Evolutionary conservation across 192 early-diverging fungal species (phyloP).

Genomic region (Umbelopsis vinacea): DNA sequence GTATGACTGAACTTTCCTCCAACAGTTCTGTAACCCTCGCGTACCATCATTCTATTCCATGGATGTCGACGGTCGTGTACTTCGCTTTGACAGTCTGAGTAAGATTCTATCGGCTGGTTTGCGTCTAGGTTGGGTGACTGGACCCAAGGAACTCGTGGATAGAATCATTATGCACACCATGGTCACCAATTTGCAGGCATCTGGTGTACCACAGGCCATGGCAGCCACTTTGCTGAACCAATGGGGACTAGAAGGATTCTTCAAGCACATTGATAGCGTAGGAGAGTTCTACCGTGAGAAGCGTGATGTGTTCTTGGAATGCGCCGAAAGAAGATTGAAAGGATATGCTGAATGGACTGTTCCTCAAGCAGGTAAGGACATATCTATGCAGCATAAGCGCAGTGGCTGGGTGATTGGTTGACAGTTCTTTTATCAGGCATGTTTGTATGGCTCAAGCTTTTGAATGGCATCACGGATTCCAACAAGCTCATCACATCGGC

Average conservation of each 20-base stretch:
- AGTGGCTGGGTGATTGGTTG: too few relatives aligned
- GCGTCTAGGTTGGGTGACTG: conserved; percentile 82
- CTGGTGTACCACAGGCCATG: conserved; percentile 80
- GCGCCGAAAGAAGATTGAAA: conserved; percentile 64
- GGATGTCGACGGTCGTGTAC: conserved; percentile 85
- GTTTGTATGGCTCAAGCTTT: conserved; percentile 86
- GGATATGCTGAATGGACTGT: conserved; percentile 62
- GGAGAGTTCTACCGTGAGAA: conserved; percentile 76
- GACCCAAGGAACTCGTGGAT: conserved; percentile 69
- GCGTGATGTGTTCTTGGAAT: conserved; percentile 68
- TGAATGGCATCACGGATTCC: conserved; percentile 52
- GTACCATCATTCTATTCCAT: conserved; percentile 86
- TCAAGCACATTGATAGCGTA: conserved; percentile 68
- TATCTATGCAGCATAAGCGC: neutral
- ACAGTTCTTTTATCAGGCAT: neutral
- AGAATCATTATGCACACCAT: conserved; percentile 79
- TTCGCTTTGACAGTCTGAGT: conserved; percentile 91
- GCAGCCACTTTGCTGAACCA: conserved; percentile 71
- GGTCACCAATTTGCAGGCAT: conserved; percentile 81
- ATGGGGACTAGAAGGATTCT: conserved; percentile 85
- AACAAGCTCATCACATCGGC: conserved; percentile 63
- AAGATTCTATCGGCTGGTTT: conserved; percentile 90
- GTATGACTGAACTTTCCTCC: too few relatives aligned
- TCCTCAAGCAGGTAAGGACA: conserved; percentile 57
- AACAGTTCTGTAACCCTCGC: conserved; percentile 26